Evolutionary conservation across 1,284 basidiomycete genomes (phyloP), one percentile per base, ranked within the genome.

Genomic region (Vanrija humicola): DNA sequence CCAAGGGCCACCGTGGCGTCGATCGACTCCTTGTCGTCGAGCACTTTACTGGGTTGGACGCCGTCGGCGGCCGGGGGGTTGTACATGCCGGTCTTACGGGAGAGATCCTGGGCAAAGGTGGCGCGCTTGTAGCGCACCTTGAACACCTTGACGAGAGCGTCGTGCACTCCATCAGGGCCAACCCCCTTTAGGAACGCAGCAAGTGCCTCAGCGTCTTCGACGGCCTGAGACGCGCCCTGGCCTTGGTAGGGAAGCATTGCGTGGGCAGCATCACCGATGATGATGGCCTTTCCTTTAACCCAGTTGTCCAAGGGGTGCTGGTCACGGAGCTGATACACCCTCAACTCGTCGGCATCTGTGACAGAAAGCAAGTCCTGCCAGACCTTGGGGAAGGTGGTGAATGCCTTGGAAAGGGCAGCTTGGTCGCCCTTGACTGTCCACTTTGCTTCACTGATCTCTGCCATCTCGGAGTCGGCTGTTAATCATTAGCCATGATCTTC

Each of bases 181-280:
- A 51, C 44, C 19, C 38, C 43, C 4, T 52, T 40, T n/a, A 66
- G 52, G 23, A 64, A 43, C n/a, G 54, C 55, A 1, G 50, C 55
- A 14, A 69, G 57, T 6, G 65, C 66, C 52, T 67, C 68, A 28
- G 28, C 28, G 6, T 70, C 68, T 51, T 70, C 68, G 51, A 70
- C 50, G 9, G 68, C 62, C 29, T 60, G 57, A 0, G 63, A 62
- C 0, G 64, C 66, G 2, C 68, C 68, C 52, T 70, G 67, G 4
- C 68, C 66, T 54, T 67, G 67, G 43, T 66, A 58, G n/a, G 62
- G 64, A 18, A 64, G 62, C 60, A 62, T 70, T 25, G 70, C 63
- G 44, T 72, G 72, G 1, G 68, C 69, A 3, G 71, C 71, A 49
- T 74, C 72, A 18, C 72, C 72, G 45, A 74, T 62, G 44, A 74